Conservation (phyloP, 495 filamentous ascomycete genomes). For the Cudoniella acicularis region DNA sequence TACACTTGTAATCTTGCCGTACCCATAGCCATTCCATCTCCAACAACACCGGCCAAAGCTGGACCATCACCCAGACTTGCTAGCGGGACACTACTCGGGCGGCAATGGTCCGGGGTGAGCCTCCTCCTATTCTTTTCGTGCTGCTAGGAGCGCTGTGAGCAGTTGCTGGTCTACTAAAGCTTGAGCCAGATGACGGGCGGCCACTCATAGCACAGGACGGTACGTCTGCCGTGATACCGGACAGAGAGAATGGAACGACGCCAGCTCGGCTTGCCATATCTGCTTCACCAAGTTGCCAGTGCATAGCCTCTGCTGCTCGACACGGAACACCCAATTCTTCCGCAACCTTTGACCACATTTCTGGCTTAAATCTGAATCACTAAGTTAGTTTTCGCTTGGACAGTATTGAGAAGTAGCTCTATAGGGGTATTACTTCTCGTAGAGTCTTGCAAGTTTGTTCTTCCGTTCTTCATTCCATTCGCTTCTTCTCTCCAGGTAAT, state of each 20-base stretch:
- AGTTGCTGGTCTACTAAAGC: too few species aligned
- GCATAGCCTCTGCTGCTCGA: constrained; percentile 94
- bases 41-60: not conserved
- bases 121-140: too few species aligned
- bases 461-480: constrained; percentile 98
- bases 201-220: too few species aligned
- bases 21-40: not conserved
- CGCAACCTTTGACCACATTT: constrained; percentile 94
- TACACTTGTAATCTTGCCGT: too few species aligned
- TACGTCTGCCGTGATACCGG: constrained; percentile 53
- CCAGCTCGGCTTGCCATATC: constrained; percentile 93
- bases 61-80: not conserved
- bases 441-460: constrained; percentile 89
- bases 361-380: constrained; percentile 75
- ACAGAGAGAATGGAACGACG: constrained; percentile 72
- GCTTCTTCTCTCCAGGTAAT: constrained; percentile 84
- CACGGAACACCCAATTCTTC: constrained; percentile 96
- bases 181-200: too few species aligned
- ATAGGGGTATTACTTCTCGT: constrained; percentile 70
- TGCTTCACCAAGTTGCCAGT: constrained; percentile 90
- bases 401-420: not conserved
- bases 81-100: not conserved
- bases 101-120: too few species aligned
- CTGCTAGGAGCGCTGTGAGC: not conserved
- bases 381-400: constrained; percentile 10